Percentiles rank a stretch among this genome's conserved stretches.
These are phyloP conservation scores for Scedosporium dehoogii DNA, from an alignment of 2,329 filamentous ascomycete genomes.

Conservation along the genomic window DNA sequence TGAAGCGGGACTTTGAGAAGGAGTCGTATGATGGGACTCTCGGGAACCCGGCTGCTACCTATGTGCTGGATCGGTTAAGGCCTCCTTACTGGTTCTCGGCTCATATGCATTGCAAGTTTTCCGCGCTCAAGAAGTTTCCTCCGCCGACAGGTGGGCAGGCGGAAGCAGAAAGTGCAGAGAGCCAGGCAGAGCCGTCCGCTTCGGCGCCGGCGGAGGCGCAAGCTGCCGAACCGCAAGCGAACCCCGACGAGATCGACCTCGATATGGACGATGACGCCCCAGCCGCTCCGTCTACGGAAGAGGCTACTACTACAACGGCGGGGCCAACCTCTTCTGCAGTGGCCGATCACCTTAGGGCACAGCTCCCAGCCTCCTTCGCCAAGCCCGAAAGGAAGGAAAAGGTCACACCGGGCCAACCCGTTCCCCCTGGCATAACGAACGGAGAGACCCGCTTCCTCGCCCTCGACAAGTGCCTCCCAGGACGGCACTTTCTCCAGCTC, in stretches of 20 bases:
- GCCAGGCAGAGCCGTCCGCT: not conserved
- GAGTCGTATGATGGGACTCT: constrained; percentile 69
- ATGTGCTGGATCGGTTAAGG: constrained; percentile 70
- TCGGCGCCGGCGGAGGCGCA: not conserved
- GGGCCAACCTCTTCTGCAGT: constrained; percentile 23
- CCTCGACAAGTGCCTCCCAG: constrained; percentile 79
- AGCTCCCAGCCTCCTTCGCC: constrained; percentile 68
- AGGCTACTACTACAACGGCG: constrained; percentile 10
- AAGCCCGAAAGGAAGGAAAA: constrained; percentile 24
- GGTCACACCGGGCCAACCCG: constrained; percentile 45
- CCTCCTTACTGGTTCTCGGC: constrained; percentile 89
- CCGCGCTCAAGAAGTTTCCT: constrained; percentile 54
- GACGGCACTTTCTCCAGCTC: constrained; percentile 74
- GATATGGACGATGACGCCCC: constrained; percentile 36
- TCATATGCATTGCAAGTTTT: constrained; percentile 83
- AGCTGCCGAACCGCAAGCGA: constrained; percentile 23
- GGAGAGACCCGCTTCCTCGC: constrained; percentile 74
- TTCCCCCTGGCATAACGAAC: constrained; percentile 67
- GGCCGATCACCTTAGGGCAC: constrained; percentile 55
- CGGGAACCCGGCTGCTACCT: constrained; percentile 69
- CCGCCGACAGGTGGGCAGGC: constrained; percentile 9
- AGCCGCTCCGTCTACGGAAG: constrained; percentile 8
- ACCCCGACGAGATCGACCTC: constrained; percentile 63
- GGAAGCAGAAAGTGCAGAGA: not conserved
- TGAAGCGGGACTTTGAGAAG: constrained; percentile 63